Evolutionary conservation across 495 filamentous ascomycete species (phyloP), one percentile per base, ranked within the genome.

Genomic region (Daldinia grandis): DNA sequence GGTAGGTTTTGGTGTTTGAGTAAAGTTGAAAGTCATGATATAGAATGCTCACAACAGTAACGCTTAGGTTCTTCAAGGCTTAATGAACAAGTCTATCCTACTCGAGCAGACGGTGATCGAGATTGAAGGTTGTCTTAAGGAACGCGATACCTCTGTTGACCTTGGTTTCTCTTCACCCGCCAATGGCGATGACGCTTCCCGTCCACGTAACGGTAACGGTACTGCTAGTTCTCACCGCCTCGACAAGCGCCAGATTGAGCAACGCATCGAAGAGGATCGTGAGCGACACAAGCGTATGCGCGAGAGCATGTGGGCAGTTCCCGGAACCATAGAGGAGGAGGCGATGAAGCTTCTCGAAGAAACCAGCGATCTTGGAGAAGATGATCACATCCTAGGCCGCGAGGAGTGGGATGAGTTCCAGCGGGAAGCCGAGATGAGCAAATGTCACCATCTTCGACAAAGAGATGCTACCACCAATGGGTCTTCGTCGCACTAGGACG

Each of bases 181-280:
- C 8, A 72, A 77, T 63, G 76, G 71, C 27, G 80, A 82, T 57
- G 77, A 78, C 27, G 71, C 70, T 12, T 5, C 72, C 64, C 10
- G 74, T 70, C 21, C 79, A 73, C 64, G 80, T 62, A 66, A 78
- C 66, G 50, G 73, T 66, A 66, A 80, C 51, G 75, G 76, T 10
- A 62, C 74, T 21, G 76, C 40, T 57, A 63, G 55, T 68, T 49
- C 80, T 72, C 73, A 78, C 17, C 85, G 87, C 60, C 82, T 94
- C 12, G 93, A 98, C 74, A 95, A 93, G 77, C 87, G 89, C 61
- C 90, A 95, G 82, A 92, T 97, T 37, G 93, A 98, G 80, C 94
- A 98, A 82, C 81, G 95, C 56, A 98, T 99, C 68, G 96, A 99
- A 69, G 95, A 99, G 76, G 95, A 99, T 79, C 84, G 95, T 7